Percentiles rank a stretch among this genome's conserved stretches.
phyloP scores from a whole-genome alignment of 306 rosid species.

The Adenanthera pavonina region DNA sequence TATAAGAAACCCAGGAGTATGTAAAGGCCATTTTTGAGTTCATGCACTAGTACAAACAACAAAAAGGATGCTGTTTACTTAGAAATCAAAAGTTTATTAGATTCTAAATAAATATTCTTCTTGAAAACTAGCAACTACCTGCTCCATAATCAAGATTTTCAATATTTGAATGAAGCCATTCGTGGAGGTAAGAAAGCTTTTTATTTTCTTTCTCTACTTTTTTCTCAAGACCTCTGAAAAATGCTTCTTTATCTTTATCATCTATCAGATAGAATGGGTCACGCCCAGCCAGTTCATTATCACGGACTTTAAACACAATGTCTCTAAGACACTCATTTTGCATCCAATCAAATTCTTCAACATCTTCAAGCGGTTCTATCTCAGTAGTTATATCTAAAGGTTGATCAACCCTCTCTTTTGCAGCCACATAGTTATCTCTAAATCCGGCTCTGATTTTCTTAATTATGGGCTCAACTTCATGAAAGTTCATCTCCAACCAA shows the following conservation, averaged over 20 bases:
- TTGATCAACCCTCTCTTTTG: slow-evolving; percentile 65
- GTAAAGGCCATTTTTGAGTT: not conserved
- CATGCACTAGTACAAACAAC: not conserved
- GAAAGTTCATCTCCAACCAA: slow-evolving; percentile 78
- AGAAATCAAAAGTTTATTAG: slow-evolving; percentile 37
- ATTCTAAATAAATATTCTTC: slow-evolving; percentile 2
- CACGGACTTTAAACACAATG: slow-evolving; percentile 87
- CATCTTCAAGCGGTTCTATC: slow-evolving; percentile 57
- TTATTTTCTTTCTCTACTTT: slow-evolving; percentile 76
- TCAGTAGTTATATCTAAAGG: slow-evolving; percentile 47
- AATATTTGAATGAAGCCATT: slow-evolving; percentile 85
- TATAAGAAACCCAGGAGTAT: slow-evolving; percentile 19
- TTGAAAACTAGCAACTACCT: slow-evolving; percentile 62
- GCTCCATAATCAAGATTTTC: slow-evolving; percentile 91
- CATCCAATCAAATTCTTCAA: slow-evolving; percentile 89
- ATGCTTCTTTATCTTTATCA: slow-evolving; percentile 68
- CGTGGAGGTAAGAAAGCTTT: slow-evolving; percentile 73
- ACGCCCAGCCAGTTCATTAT: slow-evolving; percentile 75
- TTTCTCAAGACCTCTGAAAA: slow-evolving; percentile 86
- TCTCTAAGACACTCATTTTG: slow-evolving; percentile 78
- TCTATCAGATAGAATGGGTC: slow-evolving; percentile 80
- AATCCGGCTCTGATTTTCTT: slow-evolving; percentile 81
- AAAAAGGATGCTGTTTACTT: slow-evolving; percentile 13
- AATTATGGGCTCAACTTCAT: slow-evolving; percentile 78
- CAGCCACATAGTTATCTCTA: slow-evolving; percentile 75